Conservation (phyloP, 2,329 filamentous ascomycete genomes). For the Gyromitra esculenta region DNA sequence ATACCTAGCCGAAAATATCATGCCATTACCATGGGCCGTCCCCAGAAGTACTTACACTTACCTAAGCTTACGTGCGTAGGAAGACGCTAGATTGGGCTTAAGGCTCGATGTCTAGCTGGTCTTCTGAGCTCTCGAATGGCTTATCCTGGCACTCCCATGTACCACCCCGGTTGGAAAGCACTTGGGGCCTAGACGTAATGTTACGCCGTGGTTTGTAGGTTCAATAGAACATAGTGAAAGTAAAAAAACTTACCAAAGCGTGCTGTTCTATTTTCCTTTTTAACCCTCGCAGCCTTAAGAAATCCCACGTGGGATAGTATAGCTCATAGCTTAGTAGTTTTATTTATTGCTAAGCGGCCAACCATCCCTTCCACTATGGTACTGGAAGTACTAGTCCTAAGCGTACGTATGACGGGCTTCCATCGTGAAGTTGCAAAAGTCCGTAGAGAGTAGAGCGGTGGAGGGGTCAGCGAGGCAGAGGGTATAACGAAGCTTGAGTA, state of each 20-base stretch:
- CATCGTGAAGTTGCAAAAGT: too few relatives aligned
- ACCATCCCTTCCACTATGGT: neutral
- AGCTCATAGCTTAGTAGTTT: conserved; percentile 23
- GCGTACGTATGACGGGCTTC: neutral
- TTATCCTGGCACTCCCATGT: neutral
- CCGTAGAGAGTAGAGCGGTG: too few relatives aligned
- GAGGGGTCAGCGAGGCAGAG: too few relatives aligned
- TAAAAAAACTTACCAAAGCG: conserved; percentile 8
- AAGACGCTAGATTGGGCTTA: conserved; percentile 1
- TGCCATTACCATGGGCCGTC: neutral
- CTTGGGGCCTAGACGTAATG: neutral
- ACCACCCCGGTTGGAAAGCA: conserved; percentile 13
- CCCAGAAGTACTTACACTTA: neutral
- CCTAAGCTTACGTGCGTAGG: neutral
- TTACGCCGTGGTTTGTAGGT: conserved; percentile 10
- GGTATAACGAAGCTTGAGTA: too few relatives aligned
- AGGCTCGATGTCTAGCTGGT: neutral
- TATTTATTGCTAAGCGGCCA: conserved; percentile 15
- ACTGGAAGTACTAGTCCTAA: conserved; percentile 7
- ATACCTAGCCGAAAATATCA: neutral
- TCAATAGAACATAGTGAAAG: conserved; percentile 2
- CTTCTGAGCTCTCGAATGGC: conserved; percentile 6
- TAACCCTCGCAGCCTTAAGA: conserved; percentile 30
- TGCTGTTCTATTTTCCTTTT: conserved; percentile 24
- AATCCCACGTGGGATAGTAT: conserved; percentile 35